Conservation (phyloP, 495 filamentous ascomycete species). For the Penicillium parvum region DNA sequence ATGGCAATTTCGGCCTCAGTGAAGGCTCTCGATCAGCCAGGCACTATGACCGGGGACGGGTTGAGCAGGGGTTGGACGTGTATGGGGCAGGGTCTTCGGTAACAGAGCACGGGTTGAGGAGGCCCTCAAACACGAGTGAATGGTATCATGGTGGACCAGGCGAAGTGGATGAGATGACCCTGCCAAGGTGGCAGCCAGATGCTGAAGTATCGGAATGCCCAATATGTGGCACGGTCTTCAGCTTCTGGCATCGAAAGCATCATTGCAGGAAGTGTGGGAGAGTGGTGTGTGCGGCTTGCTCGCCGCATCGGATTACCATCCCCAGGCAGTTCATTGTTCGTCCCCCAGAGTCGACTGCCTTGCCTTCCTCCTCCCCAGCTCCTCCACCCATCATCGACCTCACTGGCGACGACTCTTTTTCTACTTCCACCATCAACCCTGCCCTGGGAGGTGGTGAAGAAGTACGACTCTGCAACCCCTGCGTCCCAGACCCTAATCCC, state of each 20-base stretch:
- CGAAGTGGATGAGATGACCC: no score
- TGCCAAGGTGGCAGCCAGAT: slow-evolving; percentile 86
- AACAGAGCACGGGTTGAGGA: no score
- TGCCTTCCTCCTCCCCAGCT: slow-evolving; percentile 17
- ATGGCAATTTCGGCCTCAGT: no score
- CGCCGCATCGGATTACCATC: slow-evolving; percentile 92
- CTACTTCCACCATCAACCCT: slow-evolving; percentile 37
- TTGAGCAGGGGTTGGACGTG: no score
- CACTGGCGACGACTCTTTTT: slow-evolving; percentile 33
- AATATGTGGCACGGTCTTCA: slow-evolving; percentile 73
- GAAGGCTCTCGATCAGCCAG: no score
- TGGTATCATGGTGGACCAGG: no score
- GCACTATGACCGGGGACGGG: no score
- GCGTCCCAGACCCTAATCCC: slow-evolving; percentile 86
- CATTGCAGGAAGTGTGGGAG: slow-evolving; percentile 96
- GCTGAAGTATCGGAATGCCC: slow-evolving; percentile 71
- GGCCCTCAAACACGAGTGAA: no score
- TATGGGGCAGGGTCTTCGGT: no score
- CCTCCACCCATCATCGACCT: slow-evolving; percentile 34
- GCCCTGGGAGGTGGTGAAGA: slow-evolving; percentile 74
- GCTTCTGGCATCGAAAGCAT: slow-evolving; percentile 85
- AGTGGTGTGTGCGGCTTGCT: slow-evolving; percentile 88
- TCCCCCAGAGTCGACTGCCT: slow-evolving; percentile 50
- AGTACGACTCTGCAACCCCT: slow-evolving; percentile 90
- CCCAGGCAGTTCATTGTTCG: slow-evolving; percentile 90